phyloP scores from a whole-genome alignment of 2,329 filamentous ascomycete species.

The Trichoderma arundinaceum region DNA sequence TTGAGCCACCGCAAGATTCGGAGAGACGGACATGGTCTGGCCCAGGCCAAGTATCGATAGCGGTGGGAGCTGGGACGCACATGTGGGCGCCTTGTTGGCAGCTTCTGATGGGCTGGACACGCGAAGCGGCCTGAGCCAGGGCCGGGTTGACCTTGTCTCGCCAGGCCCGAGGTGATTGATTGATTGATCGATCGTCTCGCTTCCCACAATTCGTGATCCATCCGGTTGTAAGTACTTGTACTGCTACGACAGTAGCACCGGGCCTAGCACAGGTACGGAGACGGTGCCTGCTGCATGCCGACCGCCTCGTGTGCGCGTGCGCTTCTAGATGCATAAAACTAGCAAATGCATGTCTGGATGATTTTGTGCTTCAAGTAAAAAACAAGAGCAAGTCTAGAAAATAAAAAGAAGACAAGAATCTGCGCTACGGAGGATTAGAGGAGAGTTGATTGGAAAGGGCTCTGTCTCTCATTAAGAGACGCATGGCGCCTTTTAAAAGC shows the following conservation, averaged over 20 bases:
- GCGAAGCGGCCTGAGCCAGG: constrained; percentile 12
- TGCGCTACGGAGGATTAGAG: not conserved
- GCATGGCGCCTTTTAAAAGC: constrained; percentile 5
- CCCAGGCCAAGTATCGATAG: constrained; percentile 6
- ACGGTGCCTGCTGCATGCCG: constrained; percentile 12
- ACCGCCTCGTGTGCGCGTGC: constrained; percentile 15
- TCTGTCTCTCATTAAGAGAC: constrained; percentile 1
- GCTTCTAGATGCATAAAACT: not conserved
- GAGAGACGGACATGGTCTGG: not conserved
- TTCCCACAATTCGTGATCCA: constrained; percentile 8
- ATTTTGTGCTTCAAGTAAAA: not conserved
- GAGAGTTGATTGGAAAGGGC: not conserved
- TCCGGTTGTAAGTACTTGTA: not conserved
- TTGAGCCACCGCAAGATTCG: constrained; percentile 15
- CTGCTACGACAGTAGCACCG: too few species aligned
- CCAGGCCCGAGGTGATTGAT: not conserved
- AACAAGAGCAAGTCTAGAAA: not conserved
- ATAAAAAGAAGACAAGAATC: not conserved
- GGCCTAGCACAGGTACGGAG: not conserved
- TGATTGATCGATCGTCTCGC: not conserved
- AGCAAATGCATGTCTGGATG: constrained; percentile 14
- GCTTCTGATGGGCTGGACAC: constrained; percentile 27
- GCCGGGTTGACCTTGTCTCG: constrained; percentile 5
- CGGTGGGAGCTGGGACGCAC: not conserved
- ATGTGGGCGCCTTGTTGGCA: constrained; percentile 26